Base-by-base conservation (phyloP, 345 rosid species). In the Eucalyptus curtisii region DNA sequence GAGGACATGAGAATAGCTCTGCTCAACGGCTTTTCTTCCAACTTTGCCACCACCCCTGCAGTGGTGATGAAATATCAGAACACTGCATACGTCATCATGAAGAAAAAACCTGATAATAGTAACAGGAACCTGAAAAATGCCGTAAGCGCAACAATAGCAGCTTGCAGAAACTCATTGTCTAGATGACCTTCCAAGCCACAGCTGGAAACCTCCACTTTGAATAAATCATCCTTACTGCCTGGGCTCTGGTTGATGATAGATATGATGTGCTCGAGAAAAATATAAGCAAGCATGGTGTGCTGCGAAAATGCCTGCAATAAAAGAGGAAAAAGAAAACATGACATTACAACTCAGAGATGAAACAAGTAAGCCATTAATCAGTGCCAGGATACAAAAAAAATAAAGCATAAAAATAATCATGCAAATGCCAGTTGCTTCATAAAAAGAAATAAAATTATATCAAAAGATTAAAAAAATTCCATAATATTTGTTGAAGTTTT, bases 1-100 rank as follows among this genome's bases (percentile, higher is more conserved):
- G 89, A 97, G 95, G 59, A 97, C 98, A 86, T 96, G 91, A 53
- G 99, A 93, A 94, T 97, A 97, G 87, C 95, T 96, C 92, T 95
- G 97, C 90, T 96, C 99, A 88, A 97, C 98, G 89, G 96, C 96
- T 91, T 91, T 95, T 93, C 95, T 97, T 90, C 99, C 99, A 91
- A 95, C 90, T 94, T 95, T 97, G 91, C 99, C 99, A 11, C 99
- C 99, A 87, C 99, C 99, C 92, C 99, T 97, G 93, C 80, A 90
- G 87, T 87, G 84, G 47, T 88, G 88, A 89, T 90, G 90, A 90
- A 91, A 90, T 61, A 89, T 87, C 48, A 86, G 33, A 86, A 59
- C 85, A 87, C 66, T 86, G 57, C 85, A 88, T 55, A 89, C 49
- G 88, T 30, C 87, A 88, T 71, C 66, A 22, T 90, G 10, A 88